These are phyloP conservation scores for Vaccinium macrocarpon DNA, from an alignment of 148 eudicot genomes.

Conservation along the genomic window DNA sequence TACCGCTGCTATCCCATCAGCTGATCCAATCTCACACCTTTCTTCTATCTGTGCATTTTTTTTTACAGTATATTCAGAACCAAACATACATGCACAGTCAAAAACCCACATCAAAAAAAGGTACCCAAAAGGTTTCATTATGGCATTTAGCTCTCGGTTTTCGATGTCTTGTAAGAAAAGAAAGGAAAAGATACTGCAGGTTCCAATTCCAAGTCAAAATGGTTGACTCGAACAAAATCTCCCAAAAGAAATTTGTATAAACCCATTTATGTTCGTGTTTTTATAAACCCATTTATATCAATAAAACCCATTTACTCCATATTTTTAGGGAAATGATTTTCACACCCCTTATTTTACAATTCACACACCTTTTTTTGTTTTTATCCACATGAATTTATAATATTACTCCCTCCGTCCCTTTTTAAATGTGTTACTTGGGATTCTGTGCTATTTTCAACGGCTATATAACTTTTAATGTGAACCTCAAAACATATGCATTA, in stretches of 20 bases:
- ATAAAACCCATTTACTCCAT: too few relatives aligned
- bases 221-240: not conserved
- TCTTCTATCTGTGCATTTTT: conserved; percentile 46
- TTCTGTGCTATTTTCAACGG: too few relatives aligned
- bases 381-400: too few relatives aligned
- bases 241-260: not conserved
- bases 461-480: too few relatives aligned
- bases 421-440: too few relatives aligned
- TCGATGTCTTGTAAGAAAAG: not conserved
- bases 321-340: too few relatives aligned
- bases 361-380: too few relatives aligned
- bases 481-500: too few relatives aligned
- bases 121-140: not conserved
- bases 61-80: not conserved
- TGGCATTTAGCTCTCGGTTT: not conserved
- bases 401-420: too few relatives aligned
- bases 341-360: too few relatives aligned
- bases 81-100: not conserved
- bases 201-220: not conserved
- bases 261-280: too few relatives aligned
- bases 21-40: conserved; percentile 44
- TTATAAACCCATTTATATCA: too few relatives aligned
- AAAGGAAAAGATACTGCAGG: not conserved
- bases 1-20: conserved; percentile 44
- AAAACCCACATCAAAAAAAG: not conserved